A percentile compares a stretch with the other conserved stretches of the same genome.
Evolutionary conservation across 2,329 filamentous ascomycete species (phyloP).

Genomic region (Fusarium tupiense): DNA sequence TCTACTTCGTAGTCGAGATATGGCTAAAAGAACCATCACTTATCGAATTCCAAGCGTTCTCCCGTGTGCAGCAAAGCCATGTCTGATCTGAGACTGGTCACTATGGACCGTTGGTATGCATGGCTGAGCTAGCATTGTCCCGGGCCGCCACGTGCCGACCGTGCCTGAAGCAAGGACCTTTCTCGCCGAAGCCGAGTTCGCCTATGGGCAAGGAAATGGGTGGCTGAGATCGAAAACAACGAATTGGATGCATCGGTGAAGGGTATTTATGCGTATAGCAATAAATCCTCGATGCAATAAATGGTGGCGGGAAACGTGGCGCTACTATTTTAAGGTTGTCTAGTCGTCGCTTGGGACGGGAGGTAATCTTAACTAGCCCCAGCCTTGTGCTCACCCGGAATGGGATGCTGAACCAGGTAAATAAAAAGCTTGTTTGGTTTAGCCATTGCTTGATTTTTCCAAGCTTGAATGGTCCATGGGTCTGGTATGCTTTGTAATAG

Average conservation of each 20-base stretch:
- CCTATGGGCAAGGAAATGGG: not conserved
- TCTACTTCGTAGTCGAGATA: not conserved
- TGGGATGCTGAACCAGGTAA: not conserved
- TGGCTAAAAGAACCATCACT: too few species aligned
- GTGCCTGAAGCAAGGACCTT: not conserved
- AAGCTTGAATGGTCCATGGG: fast-evolving
- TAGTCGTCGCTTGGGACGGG: not conserved
- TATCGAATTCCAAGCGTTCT: not conserved
- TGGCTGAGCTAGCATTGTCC: not conserved
- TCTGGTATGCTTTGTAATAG: not conserved
- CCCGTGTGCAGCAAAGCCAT: not conserved
- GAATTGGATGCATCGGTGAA: not conserved
- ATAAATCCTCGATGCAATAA: not conserved
- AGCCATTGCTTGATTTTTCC: not conserved
- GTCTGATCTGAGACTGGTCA: not conserved
- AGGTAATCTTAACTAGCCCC: not conserved
- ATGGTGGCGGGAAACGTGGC: not conserved
- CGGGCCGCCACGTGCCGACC: not conserved
- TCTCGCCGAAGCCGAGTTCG: not conserved
- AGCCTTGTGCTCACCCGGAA: not conserved
- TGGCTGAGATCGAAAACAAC: not conserved
- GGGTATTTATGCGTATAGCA: not conserved
- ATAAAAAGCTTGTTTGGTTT: not conserved
- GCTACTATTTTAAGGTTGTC: not conserved
- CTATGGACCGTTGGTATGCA: not conserved